Evolutionary conservation across 1,139 yeast species (phyloP), one percentile per base, ranked within the genome.

Genomic region (Lodderomyces parapsilosis): DNA sequence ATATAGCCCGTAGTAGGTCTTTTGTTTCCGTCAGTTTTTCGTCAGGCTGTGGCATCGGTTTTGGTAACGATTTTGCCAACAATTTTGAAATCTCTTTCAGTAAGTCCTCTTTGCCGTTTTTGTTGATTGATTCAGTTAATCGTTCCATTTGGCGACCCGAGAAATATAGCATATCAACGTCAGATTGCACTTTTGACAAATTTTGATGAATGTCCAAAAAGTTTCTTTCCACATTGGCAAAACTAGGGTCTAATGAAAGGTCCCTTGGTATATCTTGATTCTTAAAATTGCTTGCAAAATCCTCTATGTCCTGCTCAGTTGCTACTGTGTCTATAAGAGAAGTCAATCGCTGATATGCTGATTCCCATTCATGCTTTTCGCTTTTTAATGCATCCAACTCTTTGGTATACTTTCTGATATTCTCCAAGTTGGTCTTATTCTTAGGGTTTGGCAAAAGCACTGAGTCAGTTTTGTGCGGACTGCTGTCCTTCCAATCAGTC

Each of bases 401-500:
- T 30, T 63, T 58, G 32, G 72, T 66, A 53, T 77, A 76, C 28
- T 71, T 64, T 38, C 67, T 66, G 20, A 81, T 60, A 44, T 76
- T 78, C 28, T 67, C 64, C 28, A 59, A 54, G 52, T 82, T 83
- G 22, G 75, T 67, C 18, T 67, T 60, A 53, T 83, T 84, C 37
- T 77, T 69, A n/a, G 79, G 76, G 55, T 84, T 83, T 1, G 87
- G 84, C 42, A 71, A 58, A 9, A 70, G 51, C 38, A 63, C 57
- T 4, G 41, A 36, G 44, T 60, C 50, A 6, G 48, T 42, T 18
- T 50, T 45, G 17, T 54, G 53, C 1, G 52, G 54, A 6, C 52
- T 60, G 20, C 73, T 60, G 43, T 68, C 68, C 71, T 84, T 82
- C 94, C 94, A 86, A 54, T 86, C 80, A 5, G 84, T 76, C 32